phyloP scores from a whole-genome alignment of 108 stramenopile species.

The Fistulifera pelliculosa region DNA sequence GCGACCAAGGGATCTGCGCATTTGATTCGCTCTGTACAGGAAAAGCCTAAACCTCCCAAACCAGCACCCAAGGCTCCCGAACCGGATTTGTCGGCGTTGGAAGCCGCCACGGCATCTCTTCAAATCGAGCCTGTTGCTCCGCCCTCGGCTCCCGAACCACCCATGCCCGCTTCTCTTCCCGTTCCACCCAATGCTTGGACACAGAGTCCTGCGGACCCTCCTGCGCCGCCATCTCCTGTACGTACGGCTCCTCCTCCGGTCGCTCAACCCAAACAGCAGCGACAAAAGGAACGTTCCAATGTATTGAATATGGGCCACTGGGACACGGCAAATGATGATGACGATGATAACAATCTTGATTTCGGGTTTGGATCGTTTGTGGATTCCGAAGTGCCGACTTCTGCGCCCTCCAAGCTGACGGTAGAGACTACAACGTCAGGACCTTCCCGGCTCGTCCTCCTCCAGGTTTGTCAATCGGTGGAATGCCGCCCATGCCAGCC shows the following conservation, averaged over 20 bases:
- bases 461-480: constrained; percentile 70
- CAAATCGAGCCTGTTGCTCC: no score
- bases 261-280: constrained; percentile 6
- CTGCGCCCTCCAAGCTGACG: constrained; percentile 16
- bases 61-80: neutral
- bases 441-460: constrained; percentile 79
- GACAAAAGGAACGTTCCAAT: constrained; percentile 25
- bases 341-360: constrained; percentile 54
- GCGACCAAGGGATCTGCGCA: constrained; percentile 81
- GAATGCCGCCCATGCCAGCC: constrained; percentile 80
- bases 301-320: constrained; percentile 86
- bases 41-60: constrained; percentile 13
- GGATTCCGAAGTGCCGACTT: constrained; percentile 10
- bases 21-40: constrained; percentile 68
- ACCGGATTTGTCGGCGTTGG: no score
- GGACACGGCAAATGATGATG: constrained; percentile 65
- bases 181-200: constrained; percentile 1
- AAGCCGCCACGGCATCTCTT: no score
- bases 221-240: constrained; percentile 5
- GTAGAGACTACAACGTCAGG: constrained; percentile 18
- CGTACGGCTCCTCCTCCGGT: constrained; percentile 1
- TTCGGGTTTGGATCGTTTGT: constrained; percentile 83
- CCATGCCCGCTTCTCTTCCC: neutral
- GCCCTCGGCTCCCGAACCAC: neutral
- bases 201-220: neutral